phyloP scores from a whole-genome alignment of 352 stramenopile genomes.

The Globisporangium okanoganense region DNA sequence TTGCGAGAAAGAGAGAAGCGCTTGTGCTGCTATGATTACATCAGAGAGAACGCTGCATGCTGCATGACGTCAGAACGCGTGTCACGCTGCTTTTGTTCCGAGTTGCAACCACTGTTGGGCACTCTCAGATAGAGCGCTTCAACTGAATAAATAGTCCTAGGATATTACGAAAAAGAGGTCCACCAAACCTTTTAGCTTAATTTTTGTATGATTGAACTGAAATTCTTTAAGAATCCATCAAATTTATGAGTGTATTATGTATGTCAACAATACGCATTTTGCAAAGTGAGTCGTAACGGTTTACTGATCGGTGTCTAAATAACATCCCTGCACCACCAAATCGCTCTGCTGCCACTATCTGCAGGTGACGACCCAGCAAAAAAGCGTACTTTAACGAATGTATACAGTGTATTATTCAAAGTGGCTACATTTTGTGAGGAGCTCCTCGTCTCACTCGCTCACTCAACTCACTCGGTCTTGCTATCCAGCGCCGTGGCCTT shows the following conservation, averaged over 20 bases:
- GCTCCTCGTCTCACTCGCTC: not conserved
- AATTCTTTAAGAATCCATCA: not conserved
- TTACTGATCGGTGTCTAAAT: not conserved
- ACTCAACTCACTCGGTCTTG: constrained; percentile 3
- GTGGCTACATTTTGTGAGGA: not conserved
- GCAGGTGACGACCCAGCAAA: not conserved
- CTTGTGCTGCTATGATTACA: no score
- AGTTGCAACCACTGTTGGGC: not conserved
- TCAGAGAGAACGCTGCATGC: not conserved
- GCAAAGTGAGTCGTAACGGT: not conserved
- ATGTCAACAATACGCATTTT: not conserved
- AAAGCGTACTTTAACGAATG: not conserved
- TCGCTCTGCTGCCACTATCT: not conserved
- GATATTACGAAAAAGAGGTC: not conserved
- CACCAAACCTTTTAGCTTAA: no score
- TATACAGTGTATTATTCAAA: not conserved
- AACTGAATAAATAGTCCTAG: not conserved
- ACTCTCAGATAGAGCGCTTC: not conserved
- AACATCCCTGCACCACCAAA: not conserved
- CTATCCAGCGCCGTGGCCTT: not conserved
- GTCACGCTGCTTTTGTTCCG: not conserved
- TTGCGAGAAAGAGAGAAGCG: not conserved
- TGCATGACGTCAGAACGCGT: constrained; percentile 7
- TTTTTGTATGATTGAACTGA: not conserved
- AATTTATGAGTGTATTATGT: not conserved